phyloP scores from a whole-genome alignment of 305 asterid genomes.

The Solanum hybrid region DNA sequence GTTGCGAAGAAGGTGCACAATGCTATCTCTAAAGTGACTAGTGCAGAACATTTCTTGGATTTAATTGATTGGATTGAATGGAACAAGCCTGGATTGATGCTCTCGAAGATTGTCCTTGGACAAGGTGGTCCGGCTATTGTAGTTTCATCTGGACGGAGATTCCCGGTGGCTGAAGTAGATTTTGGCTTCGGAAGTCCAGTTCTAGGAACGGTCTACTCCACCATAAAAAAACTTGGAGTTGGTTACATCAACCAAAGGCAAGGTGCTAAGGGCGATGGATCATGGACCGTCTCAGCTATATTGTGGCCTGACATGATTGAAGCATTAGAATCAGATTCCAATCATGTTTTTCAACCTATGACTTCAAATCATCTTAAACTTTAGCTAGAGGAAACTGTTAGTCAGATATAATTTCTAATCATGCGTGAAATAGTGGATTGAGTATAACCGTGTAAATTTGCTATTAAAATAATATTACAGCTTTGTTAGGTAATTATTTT shows the following conservation, averaged over 20 bases:
- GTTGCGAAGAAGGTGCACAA: slow-evolving; percentile 25
- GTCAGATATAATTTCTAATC: not conserved
- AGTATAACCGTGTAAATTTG: not conserved
- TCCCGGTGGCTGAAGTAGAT: slow-evolving; percentile 47
- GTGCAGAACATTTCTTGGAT: slow-evolving; percentile 40
- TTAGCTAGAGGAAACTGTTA: not conserved
- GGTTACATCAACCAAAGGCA: slow-evolving; percentile 51
- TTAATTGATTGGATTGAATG: slow-evolving; percentile 58
- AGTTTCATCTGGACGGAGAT: slow-evolving; percentile 43
- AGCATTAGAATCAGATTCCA: slow-evolving; percentile 44
- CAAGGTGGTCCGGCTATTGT: slow-evolving; percentile 38
- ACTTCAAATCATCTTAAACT: slow-evolving; percentile 17
- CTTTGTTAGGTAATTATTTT: not conserved
- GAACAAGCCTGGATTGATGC: slow-evolving; percentile 48
- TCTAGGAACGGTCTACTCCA: slow-evolving; percentile 41
- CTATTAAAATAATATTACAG: not conserved
- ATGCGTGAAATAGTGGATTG: not conserved
- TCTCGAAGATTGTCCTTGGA: slow-evolving; percentile 40
- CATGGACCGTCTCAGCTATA: slow-evolving; percentile 47
- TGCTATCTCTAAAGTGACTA: slow-evolving; percentile 26
- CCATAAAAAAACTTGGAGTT: slow-evolving; percentile 46
- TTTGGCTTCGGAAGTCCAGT: slow-evolving; percentile 54
- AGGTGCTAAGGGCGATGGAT: slow-evolving; percentile 33
- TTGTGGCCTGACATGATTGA: slow-evolving; percentile 52
- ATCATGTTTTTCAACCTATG: slow-evolving; percentile 36